Conservation (phyloP, 805 yeast genomes). For the Candida sithepensis region DNA sequence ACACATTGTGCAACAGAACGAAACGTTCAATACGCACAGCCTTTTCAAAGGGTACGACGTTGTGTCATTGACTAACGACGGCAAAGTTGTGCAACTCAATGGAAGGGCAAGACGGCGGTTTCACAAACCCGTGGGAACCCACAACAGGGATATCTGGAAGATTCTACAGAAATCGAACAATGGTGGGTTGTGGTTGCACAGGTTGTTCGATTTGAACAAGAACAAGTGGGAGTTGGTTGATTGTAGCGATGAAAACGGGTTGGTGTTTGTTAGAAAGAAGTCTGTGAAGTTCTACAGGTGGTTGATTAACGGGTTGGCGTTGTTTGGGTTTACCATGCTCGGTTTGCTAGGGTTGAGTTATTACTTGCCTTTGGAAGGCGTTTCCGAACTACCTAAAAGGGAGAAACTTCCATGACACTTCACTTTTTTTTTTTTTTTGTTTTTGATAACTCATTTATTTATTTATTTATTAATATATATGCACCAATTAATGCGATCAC, state of each 20-base stretch:
- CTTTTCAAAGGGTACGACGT: conserved; percentile 12
- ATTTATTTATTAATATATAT: background rate
- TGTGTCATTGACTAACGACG: conserved; percentile 27
- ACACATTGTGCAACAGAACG: background rate
- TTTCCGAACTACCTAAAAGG: conserved; percentile 2
- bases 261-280: conserved; percentile 38
- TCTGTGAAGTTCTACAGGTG: conserved; percentile 7
- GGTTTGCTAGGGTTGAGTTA: conserved; percentile 26
- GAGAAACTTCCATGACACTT: too few species aligned
- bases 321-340: conserved; percentile 28
- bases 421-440: too few species aligned
- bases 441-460: background rate
- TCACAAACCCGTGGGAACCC: conserved; percentile 1
- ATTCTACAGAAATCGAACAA: conserved; percentile 31
- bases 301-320: conserved; percentile 25
- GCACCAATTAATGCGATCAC: too few species aligned
- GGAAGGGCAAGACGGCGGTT: background rate
- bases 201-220: conserved; percentile 40
- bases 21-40: background rate
- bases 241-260: conserved; percentile 37
- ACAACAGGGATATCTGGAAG: background rate
- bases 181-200: conserved; percentile 32
- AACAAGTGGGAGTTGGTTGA: conserved; percentile 55
- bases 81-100: conserved; percentile 24
- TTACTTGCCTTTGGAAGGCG: conserved; percentile 1